Percentiles rank a stretch among this genome's conserved stretches.
These are phyloP conservation scores for Venturia aucupariae DNA, from an alignment of 2,329 filamentous ascomycete genomes.

Conservation along the genomic window DNA sequence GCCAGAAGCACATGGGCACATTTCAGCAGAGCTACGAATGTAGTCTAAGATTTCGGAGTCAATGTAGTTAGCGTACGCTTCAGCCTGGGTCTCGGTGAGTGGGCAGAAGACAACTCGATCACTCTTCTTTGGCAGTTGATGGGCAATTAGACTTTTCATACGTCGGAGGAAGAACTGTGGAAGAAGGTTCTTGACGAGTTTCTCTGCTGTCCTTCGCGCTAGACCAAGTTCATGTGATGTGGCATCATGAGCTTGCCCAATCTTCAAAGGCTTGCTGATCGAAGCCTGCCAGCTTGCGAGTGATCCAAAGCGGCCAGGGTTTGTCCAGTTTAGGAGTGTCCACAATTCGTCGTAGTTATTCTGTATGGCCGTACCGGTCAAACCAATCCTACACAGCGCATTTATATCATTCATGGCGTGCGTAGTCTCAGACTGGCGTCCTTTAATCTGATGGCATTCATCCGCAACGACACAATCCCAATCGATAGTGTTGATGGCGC, in stretches of 20 bases:
- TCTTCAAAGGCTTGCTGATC: slow-evolving; percentile 69
- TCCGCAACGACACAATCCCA: slow-evolving; percentile 96
- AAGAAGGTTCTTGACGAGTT: slow-evolving; percentile 77
- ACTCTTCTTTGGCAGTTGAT: slow-evolving; percentile 89
- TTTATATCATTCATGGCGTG: slow-evolving; percentile 86
- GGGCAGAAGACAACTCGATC: slow-evolving; percentile 94
- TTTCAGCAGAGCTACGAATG: slow-evolving; percentile 58
- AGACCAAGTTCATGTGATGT: slow-evolving; percentile 72
- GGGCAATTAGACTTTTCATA: slow-evolving; percentile 84
- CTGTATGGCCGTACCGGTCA: slow-evolving; percentile 94
- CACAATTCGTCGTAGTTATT: slow-evolving; percentile 97
- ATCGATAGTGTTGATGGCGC: slow-evolving; percentile 69
- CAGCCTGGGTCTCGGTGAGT: slow-evolving; percentile 68
- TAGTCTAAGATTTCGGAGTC: slow-evolving; percentile 58
- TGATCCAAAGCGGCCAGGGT: slow-evolving; percentile 63
- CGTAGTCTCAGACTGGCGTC: slow-evolving; percentile 64
- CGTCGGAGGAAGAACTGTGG: slow-evolving; percentile 84
- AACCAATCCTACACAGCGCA: slow-evolving; percentile 79
- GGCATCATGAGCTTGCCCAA: slow-evolving; percentile 89
- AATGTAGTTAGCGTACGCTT: slow-evolving; percentile 78
- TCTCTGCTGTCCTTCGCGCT: slow-evolving; percentile 71
- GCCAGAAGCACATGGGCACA: slow-evolving; percentile 60
- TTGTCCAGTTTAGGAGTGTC: slow-evolving; percentile 94
- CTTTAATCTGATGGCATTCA: slow-evolving; percentile 87
- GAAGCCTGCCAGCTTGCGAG: slow-evolving; percentile 67